Evolutionary conservation across 352 stramenopile genomes (phyloP), one percentile per base, ranked within the genome.

Genomic region (Phytophthora meadii): DNA sequence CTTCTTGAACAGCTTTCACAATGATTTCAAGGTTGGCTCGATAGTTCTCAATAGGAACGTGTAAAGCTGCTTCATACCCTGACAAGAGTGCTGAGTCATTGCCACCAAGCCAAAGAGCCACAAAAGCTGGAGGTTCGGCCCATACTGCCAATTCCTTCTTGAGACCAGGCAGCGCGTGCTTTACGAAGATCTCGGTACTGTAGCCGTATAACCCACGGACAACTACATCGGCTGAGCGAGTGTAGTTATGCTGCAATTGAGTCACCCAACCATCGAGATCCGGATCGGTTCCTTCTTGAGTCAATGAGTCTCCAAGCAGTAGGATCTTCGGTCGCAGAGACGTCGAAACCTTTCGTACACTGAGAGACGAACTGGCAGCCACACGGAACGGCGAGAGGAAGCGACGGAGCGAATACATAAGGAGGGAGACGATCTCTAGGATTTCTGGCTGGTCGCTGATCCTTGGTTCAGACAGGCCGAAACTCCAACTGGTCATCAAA

Each of bases 201-300:
- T 87, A 89, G 45, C 81, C 83, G 15, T 70, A 79, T n/a, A 82
- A 53, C 0, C 83, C 83, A 19, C 83, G 77, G 41, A 82, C 79
- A 3, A 88, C 32, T 1, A 89, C 46, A 61, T 92, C 80, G 6
- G 64, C 72, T 22, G 76, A 87, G 11, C 81, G 83, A 37, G 78
- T 68, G 54, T 87, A 85, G 42, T 67, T 48, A 15, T 88, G 58
- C 39, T 82, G 72, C 30, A 92, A 59, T 34, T 70, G 65, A 12
- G 46, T 55, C 15, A 70, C 63, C 70, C 77, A 92, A 1, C 83
- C 83, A 15, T 68, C 54, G 17, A 71, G 52, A 19, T 39, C 47
- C 0, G 65, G 65, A 24, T 87, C 64, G 0, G 68, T 76, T 5
- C 71, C 79, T 32, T 75, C 68, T 60, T 91, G 60, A 7, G 82